These are phyloP conservation scores for Dothiorella sarmentorum DNA, from an alignment of 2,329 filamentous ascomycete genomes.

Conservation along the genomic window DNA sequence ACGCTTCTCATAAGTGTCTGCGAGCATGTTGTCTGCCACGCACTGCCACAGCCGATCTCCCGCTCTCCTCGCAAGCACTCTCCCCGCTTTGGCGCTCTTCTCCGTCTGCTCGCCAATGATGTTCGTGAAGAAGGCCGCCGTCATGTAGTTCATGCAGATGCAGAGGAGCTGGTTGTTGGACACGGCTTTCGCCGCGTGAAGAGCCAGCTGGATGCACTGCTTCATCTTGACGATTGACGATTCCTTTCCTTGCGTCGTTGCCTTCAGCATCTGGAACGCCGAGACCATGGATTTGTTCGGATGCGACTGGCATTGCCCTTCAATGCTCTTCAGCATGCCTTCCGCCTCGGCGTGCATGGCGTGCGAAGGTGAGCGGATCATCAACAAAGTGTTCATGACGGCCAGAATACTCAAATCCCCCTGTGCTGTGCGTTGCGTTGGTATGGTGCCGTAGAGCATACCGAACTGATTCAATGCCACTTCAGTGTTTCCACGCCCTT, in stretches of 20 bases:
- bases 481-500: conserved; percentile 72
- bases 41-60: conserved; percentile 42
- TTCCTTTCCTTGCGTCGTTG: conserved; percentile 31
- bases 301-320: conserved; percentile 65
- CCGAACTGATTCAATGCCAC: conserved; percentile 65
- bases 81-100: conserved; percentile 47
- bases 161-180: conserved; percentile 77
- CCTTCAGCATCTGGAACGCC: conserved; percentile 72
- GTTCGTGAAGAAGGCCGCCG: conserved; percentile 74
- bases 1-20: conserved; percentile 69
- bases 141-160: conserved; percentile 82
- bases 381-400: conserved; percentile 47
- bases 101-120: conserved; percentile 64
- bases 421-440: conserved; percentile 26
- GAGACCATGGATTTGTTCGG: conserved; percentile 72
- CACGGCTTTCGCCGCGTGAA: conserved; percentile 65
- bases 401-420: conserved; percentile 47
- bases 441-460: conserved; percentile 51
- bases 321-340: conserved; percentile 60
- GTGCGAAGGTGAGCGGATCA: conserved; percentile 40
- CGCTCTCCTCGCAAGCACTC: conserved; percentile 55
- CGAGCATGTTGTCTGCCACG: conserved; percentile 75
- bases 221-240: conserved; percentile 71
- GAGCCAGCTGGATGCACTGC: conserved; percentile 68
- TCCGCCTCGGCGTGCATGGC: conserved; percentile 50